A percentile compares a stretch with the other conserved stretches of the same genome.
Evolutionary conservation across 495 filamentous ascomycete species (phyloP).

Genomic region (Geopyxis carbonaria): DNA sequence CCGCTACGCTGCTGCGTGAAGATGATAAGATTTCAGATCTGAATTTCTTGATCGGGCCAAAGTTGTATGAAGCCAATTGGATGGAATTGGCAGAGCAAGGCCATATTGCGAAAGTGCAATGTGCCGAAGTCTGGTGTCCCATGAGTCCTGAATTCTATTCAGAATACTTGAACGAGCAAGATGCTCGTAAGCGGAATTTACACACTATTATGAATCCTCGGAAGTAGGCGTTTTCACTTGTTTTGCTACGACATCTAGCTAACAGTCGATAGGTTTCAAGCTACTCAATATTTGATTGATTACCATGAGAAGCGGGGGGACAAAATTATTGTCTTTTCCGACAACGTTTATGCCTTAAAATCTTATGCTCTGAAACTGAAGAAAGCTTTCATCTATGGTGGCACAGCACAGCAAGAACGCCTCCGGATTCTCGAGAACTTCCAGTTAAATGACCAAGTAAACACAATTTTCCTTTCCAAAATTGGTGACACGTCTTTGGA

Average conservation of each 20-base stretch:
- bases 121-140: slow-evolving; percentile 96
- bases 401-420: slow-evolving; percentile 71
- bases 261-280: slow-evolving; percentile 42
- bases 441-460: slow-evolving; percentile 80
- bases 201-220: slow-evolving; percentile 95
- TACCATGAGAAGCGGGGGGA: slow-evolving; percentile 93
- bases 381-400: slow-evolving; percentile 88
- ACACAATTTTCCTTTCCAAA: slow-evolving; percentile 94
- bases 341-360: slow-evolving; percentile 90
- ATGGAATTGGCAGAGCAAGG: slow-evolving; percentile 95
- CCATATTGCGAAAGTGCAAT: slow-evolving; percentile 94
- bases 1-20: slow-evolving; percentile 83
- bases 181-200: slow-evolving; percentile 49
- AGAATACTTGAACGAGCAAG: slow-evolving; percentile 64
- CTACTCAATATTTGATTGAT: slow-evolving; percentile 90
- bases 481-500: slow-evolving; percentile 97
- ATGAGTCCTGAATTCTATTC: slow-evolving; percentile 98
- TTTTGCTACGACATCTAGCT: slow-evolving; percentile 3
- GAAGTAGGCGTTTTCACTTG: slow-evolving; percentile 36
- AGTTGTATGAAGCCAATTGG: slow-evolving; percentile 97
- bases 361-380: slow-evolving; percentile 66
- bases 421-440: slow-evolving; percentile 88
- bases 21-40: slow-evolving; percentile 97
- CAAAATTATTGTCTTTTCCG: slow-evolving; percentile 97
- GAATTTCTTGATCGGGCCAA: slow-evolving; percentile 94